Conservation (phyloP, 768 basidiomycete genomes). For the Paxillus ammoniavirescens region DNA sequence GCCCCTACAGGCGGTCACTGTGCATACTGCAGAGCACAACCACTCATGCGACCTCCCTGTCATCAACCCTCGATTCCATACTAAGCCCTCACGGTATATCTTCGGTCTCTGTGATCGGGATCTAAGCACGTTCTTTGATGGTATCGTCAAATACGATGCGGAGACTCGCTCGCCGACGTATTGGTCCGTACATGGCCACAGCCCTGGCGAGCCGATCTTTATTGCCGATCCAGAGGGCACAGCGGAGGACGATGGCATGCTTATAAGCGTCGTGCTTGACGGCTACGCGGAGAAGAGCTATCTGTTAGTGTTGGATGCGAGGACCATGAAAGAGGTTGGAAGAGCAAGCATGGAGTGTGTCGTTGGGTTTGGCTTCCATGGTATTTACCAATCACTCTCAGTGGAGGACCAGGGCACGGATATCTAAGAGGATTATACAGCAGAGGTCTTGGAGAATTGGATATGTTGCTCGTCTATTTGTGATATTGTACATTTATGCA, state of each 20-base stretch:
- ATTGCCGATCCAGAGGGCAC: conserved; percentile 28
- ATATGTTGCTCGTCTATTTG: not conserved
- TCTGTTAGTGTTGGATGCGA: conserved; percentile 36
- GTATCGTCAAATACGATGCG: conserved; percentile 37
- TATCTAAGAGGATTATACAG: conserved; percentile 14
- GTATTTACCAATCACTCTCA: conserved; percentile 18
- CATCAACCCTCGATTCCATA: conserved; percentile 30
- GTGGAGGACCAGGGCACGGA: conserved; percentile 15
- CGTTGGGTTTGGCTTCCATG: conserved; percentile 39
- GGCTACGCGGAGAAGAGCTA: conserved; percentile 30
- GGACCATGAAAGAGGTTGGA: conserved; percentile 34
- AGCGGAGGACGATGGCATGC: conserved; percentile 36
- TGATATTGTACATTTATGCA: conserved; percentile 3
- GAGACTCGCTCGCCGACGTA: conserved; percentile 17
- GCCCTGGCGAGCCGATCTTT: conserved; percentile 38
- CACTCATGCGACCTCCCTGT: conserved; percentile 36
- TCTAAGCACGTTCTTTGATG: conserved; percentile 33
- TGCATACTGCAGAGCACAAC: conserved; percentile 22
- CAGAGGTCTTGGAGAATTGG: not conserved
- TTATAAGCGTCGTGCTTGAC: conserved; percentile 38
- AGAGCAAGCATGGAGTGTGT: conserved; percentile 33
- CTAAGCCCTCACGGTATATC: conserved; percentile 32
- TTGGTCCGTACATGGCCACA: conserved; percentile 31
- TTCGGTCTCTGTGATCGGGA: conserved; percentile 29
- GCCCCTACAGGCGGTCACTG: conserved; percentile 15